These are phyloP conservation scores for Sicyos baderoa DNA, from an alignment of 306 rosid species.

Conservation along the genomic window DNA sequence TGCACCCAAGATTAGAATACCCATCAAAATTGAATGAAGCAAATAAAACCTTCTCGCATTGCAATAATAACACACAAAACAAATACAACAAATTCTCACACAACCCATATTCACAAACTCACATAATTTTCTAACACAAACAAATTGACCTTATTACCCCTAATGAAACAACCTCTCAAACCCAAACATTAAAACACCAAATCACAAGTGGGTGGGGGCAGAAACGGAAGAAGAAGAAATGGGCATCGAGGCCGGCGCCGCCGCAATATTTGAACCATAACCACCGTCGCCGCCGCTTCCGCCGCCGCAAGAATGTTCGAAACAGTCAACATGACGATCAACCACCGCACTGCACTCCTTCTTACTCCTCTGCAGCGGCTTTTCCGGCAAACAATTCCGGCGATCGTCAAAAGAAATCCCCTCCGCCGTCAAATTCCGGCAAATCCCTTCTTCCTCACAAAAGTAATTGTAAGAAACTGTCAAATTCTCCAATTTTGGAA, in stretches of 20 bases:
- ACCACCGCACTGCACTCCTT: conserved; percentile 43
- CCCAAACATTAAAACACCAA: neutral
- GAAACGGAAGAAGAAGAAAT: conserved; percentile 30
- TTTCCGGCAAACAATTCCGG: conserved; percentile 59
- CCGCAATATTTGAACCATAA: conserved; percentile 32
- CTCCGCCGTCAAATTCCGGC: conserved; percentile 50
- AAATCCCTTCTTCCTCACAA: conserved; percentile 71
- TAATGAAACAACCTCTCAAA: conserved; percentile 14
- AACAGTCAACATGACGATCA: conserved; percentile 48
- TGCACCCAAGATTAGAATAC: too few species aligned
- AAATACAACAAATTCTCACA: neutral
- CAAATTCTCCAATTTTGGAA: conserved; percentile 64
- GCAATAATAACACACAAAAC: neutral
- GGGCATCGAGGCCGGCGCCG: conserved; percentile 36
- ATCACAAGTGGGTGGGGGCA: conserved; percentile 48
- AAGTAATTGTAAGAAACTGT: conserved; percentile 68
- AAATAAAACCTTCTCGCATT: neutral
- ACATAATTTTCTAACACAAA: conserved; percentile 17
- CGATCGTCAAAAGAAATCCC: conserved; percentile 45
- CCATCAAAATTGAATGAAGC: too few species aligned
- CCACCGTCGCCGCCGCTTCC: conserved; percentile 25
- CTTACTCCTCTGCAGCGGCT: conserved; percentile 49
- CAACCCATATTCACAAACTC: conserved; percentile 20
- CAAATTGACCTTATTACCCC: conserved; percentile 30
- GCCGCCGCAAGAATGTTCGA: conserved; percentile 33